Percentiles rank a stretch among this genome's conserved stretches.
Evolutionary conservation across 179 eudicot species (phyloP).

Genomic region (Beta corolliflora): DNA sequence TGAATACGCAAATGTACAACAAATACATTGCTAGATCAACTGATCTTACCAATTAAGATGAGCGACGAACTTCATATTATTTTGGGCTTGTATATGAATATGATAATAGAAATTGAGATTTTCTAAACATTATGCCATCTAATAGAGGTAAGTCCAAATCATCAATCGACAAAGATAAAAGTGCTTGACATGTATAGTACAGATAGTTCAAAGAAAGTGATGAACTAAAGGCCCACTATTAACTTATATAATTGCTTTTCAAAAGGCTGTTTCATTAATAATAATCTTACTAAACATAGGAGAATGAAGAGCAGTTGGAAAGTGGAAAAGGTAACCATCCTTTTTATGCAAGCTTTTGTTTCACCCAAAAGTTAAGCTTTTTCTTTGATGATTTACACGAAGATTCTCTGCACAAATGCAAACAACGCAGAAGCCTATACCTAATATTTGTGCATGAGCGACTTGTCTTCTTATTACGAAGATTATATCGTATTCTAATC

Average conservation of each 20-base stretch:
- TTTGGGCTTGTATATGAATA: too few species aligned
- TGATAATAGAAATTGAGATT: too few species aligned
- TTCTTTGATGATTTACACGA: background rate
- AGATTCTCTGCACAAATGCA: conserved; percentile 12
- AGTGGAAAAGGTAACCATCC: background rate
- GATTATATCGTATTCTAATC: too few species aligned
- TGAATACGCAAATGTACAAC: too few species aligned
- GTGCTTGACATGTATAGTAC: background rate
- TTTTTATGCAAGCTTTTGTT: background rate
- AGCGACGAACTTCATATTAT: too few species aligned
- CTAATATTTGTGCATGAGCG: conserved; percentile 1
- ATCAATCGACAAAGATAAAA: background rate
- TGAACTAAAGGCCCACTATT: background rate
- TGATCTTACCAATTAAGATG: too few species aligned
- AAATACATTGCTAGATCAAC: too few species aligned
- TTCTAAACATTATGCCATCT: too few species aligned
- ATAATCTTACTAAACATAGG: background rate
- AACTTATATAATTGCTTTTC: too few species aligned
- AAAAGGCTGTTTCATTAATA: background rate
- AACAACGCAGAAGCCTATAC: conserved; percentile 5
- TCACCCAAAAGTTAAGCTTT: background rate
- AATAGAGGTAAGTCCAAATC: too few species aligned
- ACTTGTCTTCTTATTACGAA: background rate
- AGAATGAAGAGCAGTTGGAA: conserved; percentile 10
- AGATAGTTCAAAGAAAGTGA: background rate